phyloP scores from a whole-genome alignment of 2,329 filamentous ascomycete genomes.

The Cladobotryum protrusum region DNA sequence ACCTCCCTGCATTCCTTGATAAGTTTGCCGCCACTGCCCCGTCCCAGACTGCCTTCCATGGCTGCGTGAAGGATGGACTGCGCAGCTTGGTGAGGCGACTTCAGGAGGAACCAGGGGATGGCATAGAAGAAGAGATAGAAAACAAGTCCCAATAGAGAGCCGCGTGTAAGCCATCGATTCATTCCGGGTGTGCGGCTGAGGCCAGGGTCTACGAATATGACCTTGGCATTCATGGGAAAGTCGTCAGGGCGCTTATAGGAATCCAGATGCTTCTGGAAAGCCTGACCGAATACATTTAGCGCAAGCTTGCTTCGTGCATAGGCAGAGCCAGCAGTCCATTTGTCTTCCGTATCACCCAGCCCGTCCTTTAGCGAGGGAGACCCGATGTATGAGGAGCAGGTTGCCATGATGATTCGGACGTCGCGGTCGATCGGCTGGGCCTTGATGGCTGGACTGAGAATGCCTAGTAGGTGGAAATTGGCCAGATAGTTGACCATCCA shows the following conservation, averaged over 20 bases:
- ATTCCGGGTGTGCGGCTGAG: conserved; percentile 79
- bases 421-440: conserved; percentile 92
- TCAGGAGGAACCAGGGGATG: conserved; percentile 80
- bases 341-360: conserved; percentile 33
- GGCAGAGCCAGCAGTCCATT: conserved; percentile 50
- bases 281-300: conserved; percentile 79
- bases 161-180: conserved; percentile 78
- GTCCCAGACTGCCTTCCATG: conserved; percentile 69
- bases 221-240: conserved; percentile 72
- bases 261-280: conserved; percentile 89
- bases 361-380: conserved; percentile 59
- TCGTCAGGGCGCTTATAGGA: conserved; percentile 78
- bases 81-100: conserved; percentile 75
- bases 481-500: conserved; percentile 95
- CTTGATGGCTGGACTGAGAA: conserved; percentile 81
- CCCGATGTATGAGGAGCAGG: conserved; percentile 81
- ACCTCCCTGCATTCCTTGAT: conserved; percentile 86
- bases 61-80: conserved; percentile 81
- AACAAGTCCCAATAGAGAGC: conserved; percentile 71
- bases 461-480: conserved; percentile 90
- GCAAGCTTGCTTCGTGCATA: conserved; percentile 69
- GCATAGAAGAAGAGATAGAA: conserved; percentile 74
- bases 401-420: conserved; percentile 79
- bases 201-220: conserved; percentile 84
- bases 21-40: conserved; percentile 60